Conservation (phyloP, 164 flowering plant species). For the Echeveria elegans region DNA sequence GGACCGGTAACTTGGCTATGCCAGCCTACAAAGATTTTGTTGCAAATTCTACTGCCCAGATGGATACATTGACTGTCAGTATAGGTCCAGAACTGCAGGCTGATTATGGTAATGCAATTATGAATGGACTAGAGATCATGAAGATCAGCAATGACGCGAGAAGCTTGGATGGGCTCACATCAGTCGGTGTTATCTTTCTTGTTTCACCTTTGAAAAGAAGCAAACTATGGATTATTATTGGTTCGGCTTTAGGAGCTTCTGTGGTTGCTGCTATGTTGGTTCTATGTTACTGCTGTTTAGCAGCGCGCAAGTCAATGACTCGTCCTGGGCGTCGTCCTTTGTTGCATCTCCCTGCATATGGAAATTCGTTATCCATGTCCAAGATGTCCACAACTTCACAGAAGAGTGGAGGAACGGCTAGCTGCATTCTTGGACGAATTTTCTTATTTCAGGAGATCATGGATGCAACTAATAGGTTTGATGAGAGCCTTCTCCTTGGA, state of each 20-base stretch:
- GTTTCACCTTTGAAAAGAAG: conserved; percentile 24
- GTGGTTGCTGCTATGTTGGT: conserved; percentile 29
- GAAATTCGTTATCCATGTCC: conserved; percentile 67
- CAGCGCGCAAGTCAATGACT: conserved; percentile 34
- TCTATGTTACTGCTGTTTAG: conserved; percentile 46
- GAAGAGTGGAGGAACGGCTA: conserved; percentile 70
- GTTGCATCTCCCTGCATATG: conserved; percentile 75
- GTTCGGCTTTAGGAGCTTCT: conserved; percentile 32
- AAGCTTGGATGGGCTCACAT: conserved; percentile 54
- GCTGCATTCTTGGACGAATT: conserved; percentile 59
- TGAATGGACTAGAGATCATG: conserved; percentile 90
- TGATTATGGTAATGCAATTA: conserved; percentile 37
- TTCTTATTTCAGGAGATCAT: conserved; percentile 77
- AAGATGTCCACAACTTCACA: conserved; percentile 67
- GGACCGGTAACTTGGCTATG: conserved; percentile 31
- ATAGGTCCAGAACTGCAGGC: conserved; percentile 68
- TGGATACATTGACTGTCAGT: conserved; percentile 47
- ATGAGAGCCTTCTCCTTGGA: conserved; percentile 60
- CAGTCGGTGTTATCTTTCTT: conserved; percentile 45
- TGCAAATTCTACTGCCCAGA: conserved; percentile 36
- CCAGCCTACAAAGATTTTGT: conserved; percentile 72
- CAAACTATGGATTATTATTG: conserved; percentile 37
- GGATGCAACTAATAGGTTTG: conserved; percentile 72
- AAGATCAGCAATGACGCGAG: conserved; percentile 66
- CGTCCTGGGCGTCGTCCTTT: conserved; percentile 52